Percentiles rank a stretch among this genome's conserved stretches.
Conservation (phyloP, 495 filamentous ascomycete genomes). For the Penicillium chermesinum region DNA sequence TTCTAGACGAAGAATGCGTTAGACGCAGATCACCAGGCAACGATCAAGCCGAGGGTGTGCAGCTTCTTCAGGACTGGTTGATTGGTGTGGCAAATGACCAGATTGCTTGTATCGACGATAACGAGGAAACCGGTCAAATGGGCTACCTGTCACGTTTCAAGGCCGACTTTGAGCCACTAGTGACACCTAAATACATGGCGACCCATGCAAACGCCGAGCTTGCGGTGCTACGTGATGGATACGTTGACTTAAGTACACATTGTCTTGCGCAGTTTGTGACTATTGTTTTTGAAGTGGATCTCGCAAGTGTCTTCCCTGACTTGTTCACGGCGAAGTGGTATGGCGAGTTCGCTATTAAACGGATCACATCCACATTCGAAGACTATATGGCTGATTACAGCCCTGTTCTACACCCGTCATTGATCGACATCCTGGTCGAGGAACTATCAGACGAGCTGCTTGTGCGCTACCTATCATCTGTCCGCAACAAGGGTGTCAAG, state of each 20-base stretch:
- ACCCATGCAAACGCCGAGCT: constrained; percentile 64
- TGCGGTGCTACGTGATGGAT: constrained; percentile 73
- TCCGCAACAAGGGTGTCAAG: constrained; percentile 84
- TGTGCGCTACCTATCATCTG: constrained; percentile 74
- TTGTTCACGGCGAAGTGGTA: constrained; percentile 95
- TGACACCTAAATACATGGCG: constrained; percentile 74
- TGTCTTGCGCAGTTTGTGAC: constrained; percentile 79
- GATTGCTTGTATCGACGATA: constrained; percentile 93
- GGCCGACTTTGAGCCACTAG: constrained; percentile 67
- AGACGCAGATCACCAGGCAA: constrained; percentile 57
- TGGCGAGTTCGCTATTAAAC: constrained; percentile 69
- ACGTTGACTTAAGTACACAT: constrained; percentile 87
- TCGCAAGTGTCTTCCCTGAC: constrained; percentile 70
- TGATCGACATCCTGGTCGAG: constrained; percentile 84
- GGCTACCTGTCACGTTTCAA: constrained; percentile 80
- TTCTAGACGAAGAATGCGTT: constrained; percentile 79
- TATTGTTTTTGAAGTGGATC: constrained; percentile 83
- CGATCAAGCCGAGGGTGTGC: constrained; percentile 69
- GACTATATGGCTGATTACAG: constrained; percentile 88
- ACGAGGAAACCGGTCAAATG: constrained; percentile 57
- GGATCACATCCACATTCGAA: constrained; percentile 86
- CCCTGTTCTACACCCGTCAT: constrained; percentile 70
- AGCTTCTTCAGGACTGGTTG: constrained; percentile 84
- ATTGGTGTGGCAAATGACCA: constrained; percentile 98
- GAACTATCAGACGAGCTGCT: constrained; percentile 88